Conservation (phyloP, 2,329 filamentous ascomycete genomes). For the Cladosporium sp. region DNA sequence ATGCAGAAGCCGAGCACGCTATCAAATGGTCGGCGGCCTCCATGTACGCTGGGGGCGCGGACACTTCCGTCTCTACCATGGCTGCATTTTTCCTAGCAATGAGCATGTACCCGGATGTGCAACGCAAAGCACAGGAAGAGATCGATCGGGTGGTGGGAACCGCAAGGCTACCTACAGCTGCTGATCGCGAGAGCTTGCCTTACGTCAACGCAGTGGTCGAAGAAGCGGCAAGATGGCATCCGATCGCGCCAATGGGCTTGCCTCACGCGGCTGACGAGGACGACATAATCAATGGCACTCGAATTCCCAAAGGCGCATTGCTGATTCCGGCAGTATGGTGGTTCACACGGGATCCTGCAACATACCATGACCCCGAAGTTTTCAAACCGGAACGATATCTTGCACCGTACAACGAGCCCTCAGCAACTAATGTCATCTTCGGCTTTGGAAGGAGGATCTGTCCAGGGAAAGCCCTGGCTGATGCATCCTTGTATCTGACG, state of each 20-base stretch:
- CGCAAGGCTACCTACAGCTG: constrained; percentile 26
- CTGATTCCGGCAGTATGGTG: constrained; percentile 37
- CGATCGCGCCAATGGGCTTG: constrained; percentile 25
- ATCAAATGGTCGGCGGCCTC: constrained; percentile 41
- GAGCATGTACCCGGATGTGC: constrained; percentile 26
- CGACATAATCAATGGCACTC: constrained; percentile 37
- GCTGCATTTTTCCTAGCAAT: constrained; percentile 34
- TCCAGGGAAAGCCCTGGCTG: constrained; percentile 18
- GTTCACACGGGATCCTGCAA: constrained; percentile 29
- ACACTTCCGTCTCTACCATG: constrained; percentile 24
- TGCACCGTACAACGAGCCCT: constrained; percentile 19
- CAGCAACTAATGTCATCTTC: constrained; percentile 17
- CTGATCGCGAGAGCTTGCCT: constrained; percentile 29
- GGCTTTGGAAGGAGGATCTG: constrained; percentile 21
- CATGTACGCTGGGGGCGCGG: constrained; percentile 34
- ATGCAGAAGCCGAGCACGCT: constrained; percentile 29
- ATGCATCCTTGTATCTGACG: constrained; percentile 13
- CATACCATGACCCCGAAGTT: constrained; percentile 19
- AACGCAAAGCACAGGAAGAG: constrained; percentile 29
- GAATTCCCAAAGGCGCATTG: constrained; percentile 38
- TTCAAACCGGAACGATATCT: constrained; percentile 29
- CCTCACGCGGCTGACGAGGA: constrained; percentile 43
- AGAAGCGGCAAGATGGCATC: constrained; percentile 34
- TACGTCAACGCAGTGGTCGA: constrained; percentile 33
- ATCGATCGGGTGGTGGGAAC: constrained; percentile 29